Evolutionary conservation across 2,329 filamentous ascomycete species (phyloP), one percentile per base, ranked within the genome.

Genomic region (Phoma herbarum): DNA sequence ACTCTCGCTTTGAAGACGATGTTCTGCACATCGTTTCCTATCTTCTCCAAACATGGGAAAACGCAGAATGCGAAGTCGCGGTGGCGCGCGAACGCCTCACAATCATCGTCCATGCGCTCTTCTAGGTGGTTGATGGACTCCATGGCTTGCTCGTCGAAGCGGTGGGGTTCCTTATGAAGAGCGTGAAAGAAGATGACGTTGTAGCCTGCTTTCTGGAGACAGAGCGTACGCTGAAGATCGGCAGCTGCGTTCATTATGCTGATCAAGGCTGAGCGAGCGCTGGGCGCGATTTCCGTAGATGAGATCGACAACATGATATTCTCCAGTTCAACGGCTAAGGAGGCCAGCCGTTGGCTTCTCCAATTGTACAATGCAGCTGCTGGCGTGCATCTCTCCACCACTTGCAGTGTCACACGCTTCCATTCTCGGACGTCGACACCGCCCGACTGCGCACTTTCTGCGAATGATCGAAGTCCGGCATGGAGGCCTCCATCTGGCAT

Each of bases 21-120:
- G 46, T 74, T 74, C 9, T 61, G 66, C 7, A 69, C 62, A 7
- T 71, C 68, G 47, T 73, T 58, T 0, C 71, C 72, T 16, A 62
- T 69, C 47, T 76, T 77, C 47, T 75, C 56, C 5, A 77, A 42
- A 20, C 68, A 69, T 1, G 74, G 74, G 37, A 75, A 77, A 1
- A 75, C 68, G 47, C 74, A 77, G 54, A 75, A 76, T 1, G 52
- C 28, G 23, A 75, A 67, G 8, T 18, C 56, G 12, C 59, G 65
- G 10, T 70, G 64, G 8, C 68, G 59, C 20, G 23, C 41, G 5
- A 60, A 31, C 18, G 59, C 51, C 43, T 68, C 61, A 3, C 54
- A 52, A 8, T 67, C 67, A 5, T 75, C 73, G 26, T 74, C 74
- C 37, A 64, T 46, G 8, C 44, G 46, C 12, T 57, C 50, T 35